phyloP scores from a whole-genome alignment of 495 filamentous ascomycete genomes.

The Aspergillus bertholletiae region DNA sequence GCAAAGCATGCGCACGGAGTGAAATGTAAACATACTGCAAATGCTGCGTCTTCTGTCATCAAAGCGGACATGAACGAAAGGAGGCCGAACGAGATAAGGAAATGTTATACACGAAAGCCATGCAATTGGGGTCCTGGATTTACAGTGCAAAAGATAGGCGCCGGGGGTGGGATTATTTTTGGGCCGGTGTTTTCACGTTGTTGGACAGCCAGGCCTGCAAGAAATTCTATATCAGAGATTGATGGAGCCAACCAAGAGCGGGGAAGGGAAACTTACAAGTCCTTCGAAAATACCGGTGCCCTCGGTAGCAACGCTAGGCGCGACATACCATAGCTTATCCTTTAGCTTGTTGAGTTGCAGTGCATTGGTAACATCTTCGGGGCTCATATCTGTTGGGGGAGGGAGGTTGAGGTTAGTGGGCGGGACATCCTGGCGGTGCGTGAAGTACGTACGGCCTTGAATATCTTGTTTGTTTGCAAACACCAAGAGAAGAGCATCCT shows the following conservation, averaged over 20 bases:
- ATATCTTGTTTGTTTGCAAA: slow-evolving; percentile 99
- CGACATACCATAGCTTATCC: slow-evolving; percentile 93
- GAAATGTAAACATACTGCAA: slow-evolving; percentile 30
- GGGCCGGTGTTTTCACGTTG: slow-evolving; percentile 77
- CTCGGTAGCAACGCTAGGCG: slow-evolving; percentile 90
- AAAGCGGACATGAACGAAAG: slow-evolving; percentile 43
- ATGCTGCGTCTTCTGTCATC: slow-evolving; percentile 48
- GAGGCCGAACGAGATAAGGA: slow-evolving; percentile 28
- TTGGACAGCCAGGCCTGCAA: slow-evolving; percentile 82
- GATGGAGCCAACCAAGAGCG: neutral
- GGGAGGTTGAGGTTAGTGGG: too few relatives aligned
- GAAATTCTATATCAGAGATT: slow-evolving; percentile 17
- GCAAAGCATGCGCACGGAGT: slow-evolving; percentile 13
- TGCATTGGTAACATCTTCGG: slow-evolving; percentile 78
- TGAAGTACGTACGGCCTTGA: slow-evolving; percentile 60
- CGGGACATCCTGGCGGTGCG: too few relatives aligned
- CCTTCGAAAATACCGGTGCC: slow-evolving; percentile 95
- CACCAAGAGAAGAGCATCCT: slow-evolving; percentile 86
- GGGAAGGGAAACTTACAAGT: slow-evolving; percentile 53
- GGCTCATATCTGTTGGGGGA: slow-evolving; percentile 66
- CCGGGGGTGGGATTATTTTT: slow-evolving; percentile 32
- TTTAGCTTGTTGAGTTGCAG: slow-evolving; percentile 82
- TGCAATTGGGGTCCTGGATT: slow-evolving; percentile 15
- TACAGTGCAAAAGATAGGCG: slow-evolving; percentile 15
- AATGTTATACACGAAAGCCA: slow-evolving; percentile 41